Base-by-base conservation (phyloP, 2,329 filamentous ascomycete genomes). In the Penicillium sp. region DNA sequence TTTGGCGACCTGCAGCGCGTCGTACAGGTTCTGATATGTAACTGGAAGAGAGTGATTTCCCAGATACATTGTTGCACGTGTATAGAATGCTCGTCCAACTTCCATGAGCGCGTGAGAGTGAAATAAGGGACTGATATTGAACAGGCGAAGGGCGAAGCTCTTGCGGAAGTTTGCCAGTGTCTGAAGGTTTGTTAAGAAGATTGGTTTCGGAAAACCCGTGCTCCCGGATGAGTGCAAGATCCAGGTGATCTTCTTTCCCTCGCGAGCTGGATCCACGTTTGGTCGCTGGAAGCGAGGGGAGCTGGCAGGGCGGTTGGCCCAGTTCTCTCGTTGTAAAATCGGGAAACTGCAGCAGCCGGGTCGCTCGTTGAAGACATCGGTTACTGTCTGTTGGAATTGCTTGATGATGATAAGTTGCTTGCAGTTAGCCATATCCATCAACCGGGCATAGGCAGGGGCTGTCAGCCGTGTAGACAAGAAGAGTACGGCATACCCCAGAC, bases 191-290 rank as follows among this genome's bases (percentile, higher is more conserved):
- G 77, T 80, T 30, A 82, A 76, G 52, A 76, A 82, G 31, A 86
- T 84, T 0, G 83, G 81, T 56, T 86, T 86, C 0, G 83, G 83
- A 0, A 86, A 70, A 0, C 83, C 83, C 0, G 84, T 85, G 0
- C 79, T 82, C 3, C 83, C 83, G 5, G 73, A 76, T 0, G 75
- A 77, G 54, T 79, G 76, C 13, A 80, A 64, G 47, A 75, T 79
- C 69, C 67, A 73, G 2, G 65, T 69, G 55, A 71, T 70, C 60
- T 73, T 72, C 25, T 57, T 65, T 50, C 66, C 65, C 44, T 64
- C 65, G 11, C 56, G 56, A 9, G 44, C 27, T 10, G 48, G 44
- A 42, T 69, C 53, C 1, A 63, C 62, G 48, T 53, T 48, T 5
- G 42, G 18, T 28, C 61, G 54, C 31, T 52, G 18, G 27, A 61